Conservation (phyloP, 208 protist species). For the Zelonia costaricensis region DNA sequence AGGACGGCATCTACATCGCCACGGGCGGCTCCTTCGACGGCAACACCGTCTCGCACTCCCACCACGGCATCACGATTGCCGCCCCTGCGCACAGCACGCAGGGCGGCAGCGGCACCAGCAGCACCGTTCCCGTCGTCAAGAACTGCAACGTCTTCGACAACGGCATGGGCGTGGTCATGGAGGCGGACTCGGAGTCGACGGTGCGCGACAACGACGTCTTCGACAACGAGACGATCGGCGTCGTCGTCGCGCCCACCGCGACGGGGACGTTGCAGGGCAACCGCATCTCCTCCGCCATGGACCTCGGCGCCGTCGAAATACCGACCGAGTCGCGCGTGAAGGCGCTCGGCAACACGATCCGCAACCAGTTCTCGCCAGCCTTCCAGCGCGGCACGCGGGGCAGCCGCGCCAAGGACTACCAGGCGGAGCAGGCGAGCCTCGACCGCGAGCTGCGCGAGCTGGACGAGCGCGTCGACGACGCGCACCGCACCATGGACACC, state of each 20-base stretch:
- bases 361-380: constrained; percentile 88
- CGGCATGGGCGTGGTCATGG: constrained; percentile 45
- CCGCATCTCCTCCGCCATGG: constrained; percentile 61
- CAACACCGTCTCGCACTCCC: constrained; percentile 70
- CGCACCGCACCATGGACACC: constrained; percentile 12
- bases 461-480: constrained; percentile 9
- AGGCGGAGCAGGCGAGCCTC: constrained; percentile 32
- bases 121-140: constrained; percentile 26
- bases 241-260: constrained; percentile 43
- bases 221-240: constrained; percentile 65
- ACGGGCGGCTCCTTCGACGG: constrained; percentile 52
- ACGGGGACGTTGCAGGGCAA: constrained; percentile 67
- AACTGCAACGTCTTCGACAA: constrained; percentile 74
- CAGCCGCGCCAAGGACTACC: constrained; percentile 59
- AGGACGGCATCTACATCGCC: constrained; percentile 59
- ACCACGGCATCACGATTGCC: constrained; percentile 53
- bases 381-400: constrained; percentile 60
- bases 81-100: constrained; percentile 5
- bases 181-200: constrained; percentile 38
- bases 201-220: constrained; percentile 83
- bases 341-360: constrained; percentile 64
- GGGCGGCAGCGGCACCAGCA: constrained; percentile 1
- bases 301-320: constrained; percentile 63
- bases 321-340: constrained; percentile 54
- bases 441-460: constrained; percentile 33